Evolutionary conservation across 441 rosid genomes (phyloP), one percentile per base, ranked within the genome.

Genomic region (Kokia cookei): DNA sequence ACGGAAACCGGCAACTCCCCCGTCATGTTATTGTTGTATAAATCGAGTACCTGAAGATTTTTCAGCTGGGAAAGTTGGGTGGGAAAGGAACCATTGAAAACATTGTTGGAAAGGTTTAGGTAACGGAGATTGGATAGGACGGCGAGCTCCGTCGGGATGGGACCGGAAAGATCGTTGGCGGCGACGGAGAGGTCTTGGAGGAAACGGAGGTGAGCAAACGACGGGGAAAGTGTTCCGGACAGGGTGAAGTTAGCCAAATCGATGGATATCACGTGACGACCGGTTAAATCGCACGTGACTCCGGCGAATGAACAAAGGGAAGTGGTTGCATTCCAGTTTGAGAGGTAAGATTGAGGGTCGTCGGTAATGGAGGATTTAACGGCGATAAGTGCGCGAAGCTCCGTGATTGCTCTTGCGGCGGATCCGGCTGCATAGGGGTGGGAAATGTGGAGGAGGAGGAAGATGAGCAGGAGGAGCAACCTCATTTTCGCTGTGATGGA

Each of bases 1-100:
- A 87, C 94, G 72, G 88, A 81, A 40, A 90, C 17, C n/a, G 97
- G 98, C 24, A 95, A 78, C 65, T 79, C 85, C 0, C 93, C 97
- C 37, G 97, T 88, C 84, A 95, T 72, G 71, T 95, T 95, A 80
- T 95, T 95, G 87, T 95, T 95, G 82, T 95, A 95, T 53, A 95
- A 79, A 82, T 93, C 99, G 11, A 95, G 91, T 9, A 93, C 85
- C 5, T 86, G 87, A 5, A 95, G 91, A 77, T 69, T 86, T 42
- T 75, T 71, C 14, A 95, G 89, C 71, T 68, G 71, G 3, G 93
- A 79, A 3, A 95, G 84, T 71, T 87, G 79, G 0, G 82, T 19
- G 2, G 98, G 94, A 65, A 95, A 91, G 0, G 97, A 68, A 37
- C 85, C 90, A 55, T 88, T 93, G 80, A 95, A 90, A 77, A 86